Evolutionary conservation across 176 grass and related monocot genomes (phyloP).

Genomic region (Eleusine indica): DNA sequence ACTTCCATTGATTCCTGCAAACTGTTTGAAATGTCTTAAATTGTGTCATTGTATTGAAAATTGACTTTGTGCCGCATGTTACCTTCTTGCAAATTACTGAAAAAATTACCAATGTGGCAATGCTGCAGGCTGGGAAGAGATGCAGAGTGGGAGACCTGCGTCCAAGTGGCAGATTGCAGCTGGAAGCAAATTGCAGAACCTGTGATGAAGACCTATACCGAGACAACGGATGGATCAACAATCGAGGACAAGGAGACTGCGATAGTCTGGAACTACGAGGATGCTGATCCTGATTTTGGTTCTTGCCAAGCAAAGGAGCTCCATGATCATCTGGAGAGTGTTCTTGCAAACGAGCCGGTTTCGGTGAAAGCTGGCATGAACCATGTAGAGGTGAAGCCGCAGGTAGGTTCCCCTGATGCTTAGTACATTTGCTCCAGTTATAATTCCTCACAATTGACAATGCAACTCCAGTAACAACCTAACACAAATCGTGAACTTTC

Average conservation of each 20-base stretch:
- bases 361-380: conserved; percentile 77
- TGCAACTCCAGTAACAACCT: neutral
- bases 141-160: conserved; percentile 72
- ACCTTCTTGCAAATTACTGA: neutral
- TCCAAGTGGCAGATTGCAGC: conserved; percentile 54
- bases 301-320: conserved; percentile 97
- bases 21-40: neutral
- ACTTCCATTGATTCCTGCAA: neutral
- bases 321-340: conserved; percentile 82
- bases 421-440: neutral
- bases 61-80: neutral
- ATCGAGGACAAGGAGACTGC: conserved; percentile 91
- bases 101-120: neutral
- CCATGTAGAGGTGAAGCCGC: conserved; percentile 92
- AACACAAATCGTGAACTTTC: neutral
- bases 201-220: conserved; percentile 85
- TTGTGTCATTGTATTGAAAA: neutral
- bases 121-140: conserved; percentile 61
- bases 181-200: conserved; percentile 97
- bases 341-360: conserved; percentile 81
- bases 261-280: conserved; percentile 80
- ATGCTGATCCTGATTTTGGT: conserved; percentile 88
- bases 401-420: conserved; percentile 45
- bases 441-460: neutral
- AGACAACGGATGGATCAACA: conserved; percentile 88